A percentile compares a stretch with the other conserved stretches of the same genome.
Conservation (phyloP, 2,329 filamentous ascomycete species). For the Ceratocystis smalleyi region DNA sequence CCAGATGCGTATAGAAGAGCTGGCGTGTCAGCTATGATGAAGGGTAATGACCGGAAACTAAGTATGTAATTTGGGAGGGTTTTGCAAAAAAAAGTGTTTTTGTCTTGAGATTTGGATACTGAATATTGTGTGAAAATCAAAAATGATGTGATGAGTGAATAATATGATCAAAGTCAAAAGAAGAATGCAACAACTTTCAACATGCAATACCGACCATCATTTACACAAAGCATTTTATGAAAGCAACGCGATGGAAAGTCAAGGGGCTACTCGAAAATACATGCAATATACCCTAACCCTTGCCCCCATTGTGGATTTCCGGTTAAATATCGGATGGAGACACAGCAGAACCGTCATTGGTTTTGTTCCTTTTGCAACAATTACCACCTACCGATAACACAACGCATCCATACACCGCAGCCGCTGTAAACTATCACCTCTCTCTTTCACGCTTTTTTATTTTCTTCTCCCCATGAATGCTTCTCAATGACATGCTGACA, state of each 20-base stretch:
- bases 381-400: background rate
- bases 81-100: slow-evolving; percentile 11
- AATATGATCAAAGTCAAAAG: background rate
- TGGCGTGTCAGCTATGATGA: background rate
- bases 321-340: too few species aligned
- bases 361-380: background rate
- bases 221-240: too few species aligned
- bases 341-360: background rate
- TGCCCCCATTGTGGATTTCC: too few species aligned
- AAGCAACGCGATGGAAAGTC: too few species aligned
- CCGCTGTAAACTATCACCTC: background rate
- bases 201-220: too few species aligned
- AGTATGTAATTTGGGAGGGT: slow-evolving; percentile 9
- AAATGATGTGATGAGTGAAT: background rate
- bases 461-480: background rate
- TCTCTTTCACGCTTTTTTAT: background rate
- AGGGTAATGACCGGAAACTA: background rate
- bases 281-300: too few species aligned
- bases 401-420: background rate
- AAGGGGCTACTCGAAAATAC: too few species aligned
- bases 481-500: slow-evolving; percentile 1
- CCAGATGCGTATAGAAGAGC: background rate
- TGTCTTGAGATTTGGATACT: background rate
- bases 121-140: background rate
- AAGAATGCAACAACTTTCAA: too few species aligned